Evolutionary conservation across 2,329 filamentous ascomycete species (phyloP), one percentile per base, ranked within the genome.

Genomic region (Leptographium radiaticola): DNA sequence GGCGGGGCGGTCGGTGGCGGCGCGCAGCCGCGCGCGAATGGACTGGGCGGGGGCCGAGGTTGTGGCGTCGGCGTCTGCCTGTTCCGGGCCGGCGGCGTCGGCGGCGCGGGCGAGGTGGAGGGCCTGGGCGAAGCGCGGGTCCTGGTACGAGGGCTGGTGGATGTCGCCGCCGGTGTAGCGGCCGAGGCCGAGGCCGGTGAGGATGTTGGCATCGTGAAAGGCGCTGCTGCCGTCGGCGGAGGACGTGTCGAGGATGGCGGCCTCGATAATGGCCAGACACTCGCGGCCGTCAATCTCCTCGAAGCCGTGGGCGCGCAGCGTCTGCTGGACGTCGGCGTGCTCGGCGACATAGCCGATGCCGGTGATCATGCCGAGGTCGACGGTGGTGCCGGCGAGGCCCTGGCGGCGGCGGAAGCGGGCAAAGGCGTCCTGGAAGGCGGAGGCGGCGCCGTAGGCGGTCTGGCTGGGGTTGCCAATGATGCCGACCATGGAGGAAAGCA

Each of bases 381-480:
- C 60, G 0, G 62, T 57, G 12, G 63, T 59, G 12, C 68, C 72
- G 0, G 62, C 57, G 1, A 70, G 62, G 3, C 69, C 67, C 1
- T 59, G 62, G 1, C 34, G 42, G 2, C 59, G 60, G 4, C 71
- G 66, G 55, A 68, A 70, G 11, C 56, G 56, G 5, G 66, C 67
- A 39, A 73, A 67, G 2, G 66, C 64, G 50, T 72, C 68, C 25
- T 71, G 61, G 62, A 69, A 74, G 5, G 64, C 57, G 55, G 72
- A 74, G 11, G 62, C 71, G 0, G 70, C 68, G 1, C 66, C 62
- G 53, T 75, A 74, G 53, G 70, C 71, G 33, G 66, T 61, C 52
- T 74, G 70, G 2, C 63, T 64, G n/a, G 63, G 62, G 44, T 64
- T 64, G 7, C 68, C 70, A 3, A 68, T 52, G 9, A 68, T 58